Conservation (phyloP, 768 basidiomycete genomes). For the Tylopilus intermedius region DNA sequence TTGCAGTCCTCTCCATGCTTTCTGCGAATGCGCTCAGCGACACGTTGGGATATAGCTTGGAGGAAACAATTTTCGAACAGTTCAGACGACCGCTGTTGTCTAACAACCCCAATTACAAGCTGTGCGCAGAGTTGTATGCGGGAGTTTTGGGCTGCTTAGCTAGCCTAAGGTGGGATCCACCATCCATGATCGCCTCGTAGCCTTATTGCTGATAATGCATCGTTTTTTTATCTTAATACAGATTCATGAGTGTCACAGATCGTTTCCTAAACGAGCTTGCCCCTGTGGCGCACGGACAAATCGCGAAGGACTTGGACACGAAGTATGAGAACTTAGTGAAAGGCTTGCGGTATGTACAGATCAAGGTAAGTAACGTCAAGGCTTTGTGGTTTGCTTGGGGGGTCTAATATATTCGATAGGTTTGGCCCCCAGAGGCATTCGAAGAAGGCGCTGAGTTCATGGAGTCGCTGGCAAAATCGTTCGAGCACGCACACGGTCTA, state of each 20-base stretch:
- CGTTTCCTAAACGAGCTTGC: conserved; percentile 77
- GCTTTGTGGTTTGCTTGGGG: not conserved
- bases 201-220: not conserved
- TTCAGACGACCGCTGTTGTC: conserved; percentile 62
- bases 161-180: conserved; percentile 58
- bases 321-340: conserved; percentile 82
- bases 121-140: conserved; percentile 80
- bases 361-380: conserved; percentile 51
- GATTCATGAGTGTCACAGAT: conserved; percentile 91
- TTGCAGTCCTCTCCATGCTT: conserved; percentile 67
- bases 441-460: conserved; percentile 92
- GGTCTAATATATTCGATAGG: conserved; percentile 39
- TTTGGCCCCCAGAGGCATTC: conserved; percentile 90
- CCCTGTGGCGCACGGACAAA: conserved; percentile 68
- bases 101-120: conserved; percentile 69
- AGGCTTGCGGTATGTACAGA: conserved; percentile 74
- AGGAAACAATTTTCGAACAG: conserved; percentile 85
- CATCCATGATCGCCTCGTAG: not conserved
- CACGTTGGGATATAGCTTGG: conserved; percentile 70
- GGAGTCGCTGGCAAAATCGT: conserved; percentile 76
- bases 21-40: conserved; percentile 78
- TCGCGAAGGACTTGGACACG: conserved; percentile 74
- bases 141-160: conserved; percentile 81
- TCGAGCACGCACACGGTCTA: conserved; percentile 77
- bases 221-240: conserved; percentile 23